These are phyloP conservation scores for Yueomyces sp. DNA, from an alignment of 1,139 yeast genomes.

Conservation along the genomic window DNA sequence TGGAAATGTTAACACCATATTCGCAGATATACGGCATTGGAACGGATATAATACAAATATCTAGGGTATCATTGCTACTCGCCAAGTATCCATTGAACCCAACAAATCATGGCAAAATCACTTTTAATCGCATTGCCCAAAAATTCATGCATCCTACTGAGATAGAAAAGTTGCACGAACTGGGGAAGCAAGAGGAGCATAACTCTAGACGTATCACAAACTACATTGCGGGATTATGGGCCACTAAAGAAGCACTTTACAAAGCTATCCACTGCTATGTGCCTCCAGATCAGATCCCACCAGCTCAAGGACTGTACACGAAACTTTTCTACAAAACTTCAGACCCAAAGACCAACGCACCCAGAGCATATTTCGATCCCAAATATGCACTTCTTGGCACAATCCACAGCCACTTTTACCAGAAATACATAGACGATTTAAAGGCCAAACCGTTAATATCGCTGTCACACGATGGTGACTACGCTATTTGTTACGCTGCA, in stretches of 20 bases:
- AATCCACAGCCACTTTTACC: constrained; percentile 6
- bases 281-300: constrained; percentile 10
- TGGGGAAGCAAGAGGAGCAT: not conserved
- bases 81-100: constrained; percentile 6
- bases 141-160: constrained; percentile 21
- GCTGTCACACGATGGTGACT: constrained; percentile 21
- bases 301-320: constrained; percentile 20
- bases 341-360: constrained; percentile 9
- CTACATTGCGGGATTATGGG: constrained; percentile 24
- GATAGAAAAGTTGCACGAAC: not conserved
- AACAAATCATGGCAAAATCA: not conserved
- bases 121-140: constrained; percentile 6
- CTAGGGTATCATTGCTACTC: constrained; percentile 14
- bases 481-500: constrained; percentile 10
- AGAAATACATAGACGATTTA: constrained; percentile 5
- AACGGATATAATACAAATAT: constrained; percentile 20
- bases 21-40: constrained; percentile 17
- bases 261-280: constrained; percentile 13
- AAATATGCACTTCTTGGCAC: constrained; percentile 1
- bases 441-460: constrained; percentile 10
- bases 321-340: constrained; percentile 13
- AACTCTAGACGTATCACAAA: not conserved
- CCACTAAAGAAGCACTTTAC: constrained; percentile 18
- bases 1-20: not conserved
- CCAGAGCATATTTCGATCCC: constrained; percentile 9